A percentile compares a stretch with the other conserved stretches of the same genome.
Evolutionary conservation across 768 basidiomycete genomes (phyloP).

Genomic region (Mrakia blollopis): DNA sequence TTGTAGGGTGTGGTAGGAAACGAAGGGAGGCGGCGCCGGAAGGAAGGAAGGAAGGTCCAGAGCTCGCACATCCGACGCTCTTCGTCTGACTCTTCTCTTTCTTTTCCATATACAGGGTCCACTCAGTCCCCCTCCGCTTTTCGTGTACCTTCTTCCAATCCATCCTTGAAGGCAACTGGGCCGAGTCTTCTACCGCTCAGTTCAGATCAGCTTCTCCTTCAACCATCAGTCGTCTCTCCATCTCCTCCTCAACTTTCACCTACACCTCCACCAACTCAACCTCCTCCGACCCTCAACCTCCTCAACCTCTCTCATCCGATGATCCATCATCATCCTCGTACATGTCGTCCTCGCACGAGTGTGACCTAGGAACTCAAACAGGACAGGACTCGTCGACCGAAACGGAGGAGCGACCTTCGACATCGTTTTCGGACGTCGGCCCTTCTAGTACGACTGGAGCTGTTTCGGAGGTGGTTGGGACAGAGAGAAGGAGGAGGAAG

Average conservation of each 20-base stretch:
- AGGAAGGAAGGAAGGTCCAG: background rate
- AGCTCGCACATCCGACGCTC: background rate
- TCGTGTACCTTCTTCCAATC: slow-evolving; percentile 18
- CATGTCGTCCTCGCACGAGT: background rate
- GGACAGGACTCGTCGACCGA: slow-evolving; percentile 8
- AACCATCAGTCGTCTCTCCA: background rate
- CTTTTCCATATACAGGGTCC: background rate
- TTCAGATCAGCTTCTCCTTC: background rate
- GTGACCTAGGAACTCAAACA: background rate
- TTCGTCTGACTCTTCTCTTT: background rate
- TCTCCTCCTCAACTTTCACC: slow-evolving; percentile 6
- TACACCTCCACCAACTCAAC: background rate
- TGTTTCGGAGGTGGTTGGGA: background rate
- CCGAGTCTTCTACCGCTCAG: slow-evolving; percentile 16
- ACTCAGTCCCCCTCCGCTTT: slow-evolving; percentile 24
- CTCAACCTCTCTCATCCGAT: too few relatives aligned
- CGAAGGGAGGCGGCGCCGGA: too few relatives aligned
- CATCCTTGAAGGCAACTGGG: slow-evolving; percentile 26
- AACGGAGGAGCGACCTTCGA: background rate
- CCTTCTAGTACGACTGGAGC: too few relatives aligned
- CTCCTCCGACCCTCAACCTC: too few relatives aligned
- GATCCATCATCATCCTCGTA: background rate
- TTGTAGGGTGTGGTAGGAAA: too few relatives aligned
- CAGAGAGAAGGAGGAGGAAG: background rate
- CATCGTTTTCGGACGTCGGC: background rate